Evolutionary conservation across 768 basidiomycete genomes (phyloP), one percentile per base, ranked within the genome.

Genomic region (Hemileccinum impolitum): DNA sequence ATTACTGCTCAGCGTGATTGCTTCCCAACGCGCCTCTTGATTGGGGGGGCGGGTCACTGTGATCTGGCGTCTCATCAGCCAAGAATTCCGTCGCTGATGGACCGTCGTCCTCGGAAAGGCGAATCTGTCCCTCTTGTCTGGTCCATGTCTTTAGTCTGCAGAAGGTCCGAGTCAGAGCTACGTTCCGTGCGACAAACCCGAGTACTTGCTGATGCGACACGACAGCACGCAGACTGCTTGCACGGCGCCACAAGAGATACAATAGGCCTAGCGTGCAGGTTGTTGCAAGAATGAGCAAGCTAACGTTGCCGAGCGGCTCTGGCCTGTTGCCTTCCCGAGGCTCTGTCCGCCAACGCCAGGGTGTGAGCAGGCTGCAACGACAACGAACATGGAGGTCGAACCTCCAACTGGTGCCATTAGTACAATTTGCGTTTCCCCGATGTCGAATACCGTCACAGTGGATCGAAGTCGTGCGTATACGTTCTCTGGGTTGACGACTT

Each of bases 1-100:
- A 4, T 40, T 30, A 50, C 53, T 51, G 35, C 15, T 43, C n/a
- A 14, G 23, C 14, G n/a, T 34, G 53, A 39, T 38, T 5, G n/a
- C 23, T 45, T n/a, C 21, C 45, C 25, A 32, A 36, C 12, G 55
- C 38, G 39, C 53, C 53, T 0, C 50, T 55, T 10, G 48, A 58
- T 28, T 51, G 57, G 15, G 53, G 47, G 10, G 67, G 45, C 12
- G 59, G 57, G 28, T 67, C 62, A 32, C 55, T 53, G 50, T 59
- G 63, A 21, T 60, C 55, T 23, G 65, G 69, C 26, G 74, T 65
- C 30, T 82, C 81, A 40, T 79, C 75, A 28, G 79, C 76, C 41
- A 88, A 56, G 52, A 87, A 87, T 46, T 82, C 81, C 14, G 72
- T 70, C n/a, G 84, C 76, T n/a, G 85, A 74, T 12, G 85, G 85